A percentile compares a stretch with the other conserved stretches of the same genome.
Conservation (phyloP, 2,329 filamentous ascomycete species). For the Colletotrichum sp. region DNA sequence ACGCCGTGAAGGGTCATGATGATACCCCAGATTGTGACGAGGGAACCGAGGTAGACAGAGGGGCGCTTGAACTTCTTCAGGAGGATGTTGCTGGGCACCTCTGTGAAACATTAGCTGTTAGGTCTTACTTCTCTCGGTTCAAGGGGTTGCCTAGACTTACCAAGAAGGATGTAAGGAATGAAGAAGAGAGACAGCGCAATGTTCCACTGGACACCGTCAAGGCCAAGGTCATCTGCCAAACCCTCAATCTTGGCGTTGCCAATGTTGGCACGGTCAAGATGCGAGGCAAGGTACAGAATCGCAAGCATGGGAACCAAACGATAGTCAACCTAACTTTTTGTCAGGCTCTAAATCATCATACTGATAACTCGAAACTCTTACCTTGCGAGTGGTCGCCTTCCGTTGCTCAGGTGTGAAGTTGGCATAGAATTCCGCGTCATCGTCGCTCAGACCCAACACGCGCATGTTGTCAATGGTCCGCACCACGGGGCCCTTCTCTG, state of each 20-base stretch:
- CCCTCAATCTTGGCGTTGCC: constrained; percentile 56
- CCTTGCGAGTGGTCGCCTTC: constrained; percentile 29
- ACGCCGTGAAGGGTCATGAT: constrained; percentile 30
- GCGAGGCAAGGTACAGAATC: constrained; percentile 60
- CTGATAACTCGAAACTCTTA: not conserved
- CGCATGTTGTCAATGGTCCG: constrained; percentile 31
- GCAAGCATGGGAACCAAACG: constrained; percentile 56
- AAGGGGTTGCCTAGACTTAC: not conserved
- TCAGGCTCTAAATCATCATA: not conserved
- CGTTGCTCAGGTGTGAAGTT: constrained; percentile 25
- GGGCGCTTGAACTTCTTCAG: constrained; percentile 66
- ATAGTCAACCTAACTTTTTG: constrained; percentile 1
- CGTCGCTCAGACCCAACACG: constrained; percentile 30
- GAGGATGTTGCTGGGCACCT: constrained; percentile 67
- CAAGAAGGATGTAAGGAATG: constrained; percentile 65
- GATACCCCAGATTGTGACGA: constrained; percentile 59
- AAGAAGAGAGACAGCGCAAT: constrained; percentile 64
- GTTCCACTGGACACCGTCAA: constrained; percentile 63
- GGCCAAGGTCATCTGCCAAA: constrained; percentile 37
- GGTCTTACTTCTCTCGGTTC: too few relatives aligned
- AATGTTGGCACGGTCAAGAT: constrained; percentile 60
- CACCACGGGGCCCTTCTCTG: constrained; percentile 25
- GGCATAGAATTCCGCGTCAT: constrained; percentile 32
- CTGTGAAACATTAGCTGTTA: constrained; percentile 25
- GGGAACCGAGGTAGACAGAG: constrained; percentile 66